Evolutionary conservation across 2,329 filamentous ascomycete genomes (phyloP).

Genomic region (Aspergillus fijiensis): DNA sequence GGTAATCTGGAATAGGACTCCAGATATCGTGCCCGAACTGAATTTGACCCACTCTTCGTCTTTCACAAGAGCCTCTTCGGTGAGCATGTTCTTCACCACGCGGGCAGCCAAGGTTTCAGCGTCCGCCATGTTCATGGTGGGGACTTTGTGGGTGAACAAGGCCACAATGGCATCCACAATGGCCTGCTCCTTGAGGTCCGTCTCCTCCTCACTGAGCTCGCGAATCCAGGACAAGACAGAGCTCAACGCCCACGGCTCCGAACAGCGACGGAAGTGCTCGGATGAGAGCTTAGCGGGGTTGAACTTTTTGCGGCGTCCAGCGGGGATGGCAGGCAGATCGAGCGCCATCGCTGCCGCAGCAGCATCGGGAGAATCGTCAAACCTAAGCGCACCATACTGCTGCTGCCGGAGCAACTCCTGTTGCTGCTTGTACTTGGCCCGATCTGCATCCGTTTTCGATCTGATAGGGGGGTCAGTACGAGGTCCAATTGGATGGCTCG

Average conservation of each 20-base stretch:
- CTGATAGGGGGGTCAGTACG: conserved; percentile 77
- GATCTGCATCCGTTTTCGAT: conserved; percentile 90
- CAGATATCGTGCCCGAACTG: conserved; percentile 73
- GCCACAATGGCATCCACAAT: conserved; percentile 85
- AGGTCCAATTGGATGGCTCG: conserved; percentile 77
- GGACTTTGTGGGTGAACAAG: conserved; percentile 90
- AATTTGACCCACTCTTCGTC: conserved; percentile 99
- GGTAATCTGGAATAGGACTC: conserved; percentile 90
- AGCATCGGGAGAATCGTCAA: conserved; percentile 53
- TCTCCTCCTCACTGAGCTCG: conserved; percentile 85
- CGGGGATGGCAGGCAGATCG: conserved; percentile 80
- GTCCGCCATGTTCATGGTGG: conserved; percentile 97
- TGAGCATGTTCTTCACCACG: conserved; percentile 78
- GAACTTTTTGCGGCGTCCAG: conserved; percentile 77
- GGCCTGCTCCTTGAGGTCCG: conserved; percentile 78
- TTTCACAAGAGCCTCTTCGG: conserved; percentile 71
- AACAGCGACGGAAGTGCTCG: conserved; percentile 78
- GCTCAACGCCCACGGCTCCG: conserved; percentile 90
- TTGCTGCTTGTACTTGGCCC: conserved; percentile 54
- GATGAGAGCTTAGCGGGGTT: conserved; percentile 78
- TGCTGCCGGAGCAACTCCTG: conserved; percentile 55
- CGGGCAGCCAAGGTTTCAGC: conserved; percentile 80
- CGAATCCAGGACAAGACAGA: conserved; percentile 84
- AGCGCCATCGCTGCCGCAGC: conserved; percentile 59
- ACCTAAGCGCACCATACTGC: conserved; percentile 37